A percentile compares a stretch with the other conserved stretches of the same genome.
phyloP scores from a whole-genome alignment of 768 basidiomycete species.

The Pleurotus pulmonarius region DNA sequence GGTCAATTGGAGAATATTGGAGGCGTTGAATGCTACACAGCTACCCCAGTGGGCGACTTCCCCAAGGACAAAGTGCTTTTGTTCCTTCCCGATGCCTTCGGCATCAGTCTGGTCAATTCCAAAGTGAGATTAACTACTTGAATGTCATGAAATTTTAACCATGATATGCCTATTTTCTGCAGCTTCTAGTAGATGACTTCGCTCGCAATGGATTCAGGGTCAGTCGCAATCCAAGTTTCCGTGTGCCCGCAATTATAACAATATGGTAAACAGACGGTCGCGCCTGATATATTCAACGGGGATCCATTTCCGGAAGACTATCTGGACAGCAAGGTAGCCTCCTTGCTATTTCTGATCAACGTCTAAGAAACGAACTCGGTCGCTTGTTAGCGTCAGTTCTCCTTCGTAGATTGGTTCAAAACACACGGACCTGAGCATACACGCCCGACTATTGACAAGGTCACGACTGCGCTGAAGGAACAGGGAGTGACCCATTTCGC shows the following conservation, averaged over 20 bases:
- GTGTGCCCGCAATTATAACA: not conserved
- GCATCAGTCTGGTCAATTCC: constrained; percentile 29
- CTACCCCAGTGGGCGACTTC: constrained; percentile 35
- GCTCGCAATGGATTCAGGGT: constrained; percentile 45
- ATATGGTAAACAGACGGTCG: constrained; percentile 25
- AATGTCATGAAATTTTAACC: no score
- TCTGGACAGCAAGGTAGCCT: constrained; percentile 24
- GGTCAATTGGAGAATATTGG: constrained; percentile 27
- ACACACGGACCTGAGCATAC: constrained; percentile 36
- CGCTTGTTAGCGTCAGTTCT: constrained; percentile 24
- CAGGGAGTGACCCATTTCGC: constrained; percentile 56
- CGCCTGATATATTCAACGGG: constrained; percentile 37
- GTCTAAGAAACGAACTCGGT: not conserved
- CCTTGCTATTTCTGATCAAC: not conserved
- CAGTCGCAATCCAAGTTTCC: not conserved
- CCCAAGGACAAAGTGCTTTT: constrained; percentile 42
- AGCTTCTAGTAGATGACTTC: constrained; percentile 41
- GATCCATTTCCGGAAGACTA: constrained; percentile 35
- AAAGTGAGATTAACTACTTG: constrained; percentile 9
- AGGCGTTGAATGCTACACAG: constrained; percentile 36
- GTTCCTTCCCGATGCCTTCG: constrained; percentile 39
- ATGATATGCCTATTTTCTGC: not conserved
- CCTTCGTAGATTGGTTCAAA: constrained; percentile 38
- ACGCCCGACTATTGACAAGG: constrained; percentile 50
- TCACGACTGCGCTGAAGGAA: constrained; percentile 52